Evolutionary conservation across 2,329 filamentous ascomycete species (phyloP).

Genomic region (Apiospora kogelbergensis): DNA sequence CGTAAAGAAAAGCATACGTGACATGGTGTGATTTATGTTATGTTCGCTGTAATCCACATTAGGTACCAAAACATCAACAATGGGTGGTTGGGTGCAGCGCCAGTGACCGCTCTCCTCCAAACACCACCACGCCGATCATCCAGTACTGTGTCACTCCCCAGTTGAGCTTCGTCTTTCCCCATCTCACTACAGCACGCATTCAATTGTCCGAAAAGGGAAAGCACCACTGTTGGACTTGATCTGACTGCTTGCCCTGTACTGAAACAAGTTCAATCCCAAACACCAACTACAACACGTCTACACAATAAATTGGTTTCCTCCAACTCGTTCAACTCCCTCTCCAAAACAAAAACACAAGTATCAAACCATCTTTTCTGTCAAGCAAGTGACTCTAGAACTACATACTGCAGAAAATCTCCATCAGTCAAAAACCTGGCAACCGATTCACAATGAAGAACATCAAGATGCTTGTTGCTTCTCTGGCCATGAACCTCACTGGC

Average conservation of each 20-base stretch:
- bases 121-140: neutral
- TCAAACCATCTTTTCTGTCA: neutral
- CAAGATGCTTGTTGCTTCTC: neutral
- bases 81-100: neutral
- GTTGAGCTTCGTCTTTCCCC: neutral
- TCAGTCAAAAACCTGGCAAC: neutral
- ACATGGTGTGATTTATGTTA: neutral
- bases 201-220: neutral
- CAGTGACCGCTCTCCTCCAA: neutral
- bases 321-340: neutral
- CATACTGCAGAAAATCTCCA: neutral
- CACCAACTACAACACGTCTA: neutral
- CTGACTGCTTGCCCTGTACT: neutral
- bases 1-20: neutral
- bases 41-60: neutral
- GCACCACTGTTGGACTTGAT: neutral
- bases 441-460: neutral
- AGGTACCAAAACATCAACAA: neutral
- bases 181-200: too few relatives aligned
- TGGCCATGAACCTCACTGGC: neutral
- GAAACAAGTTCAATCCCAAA: neutral
- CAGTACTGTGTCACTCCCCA: too few relatives aligned
- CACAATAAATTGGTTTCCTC: neutral
- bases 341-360: neutral
- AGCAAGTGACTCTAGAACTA: too few relatives aligned